phyloP scores from a whole-genome alignment of 306 rosid genomes.

The Cotoneaster glaucophyllus region DNA sequence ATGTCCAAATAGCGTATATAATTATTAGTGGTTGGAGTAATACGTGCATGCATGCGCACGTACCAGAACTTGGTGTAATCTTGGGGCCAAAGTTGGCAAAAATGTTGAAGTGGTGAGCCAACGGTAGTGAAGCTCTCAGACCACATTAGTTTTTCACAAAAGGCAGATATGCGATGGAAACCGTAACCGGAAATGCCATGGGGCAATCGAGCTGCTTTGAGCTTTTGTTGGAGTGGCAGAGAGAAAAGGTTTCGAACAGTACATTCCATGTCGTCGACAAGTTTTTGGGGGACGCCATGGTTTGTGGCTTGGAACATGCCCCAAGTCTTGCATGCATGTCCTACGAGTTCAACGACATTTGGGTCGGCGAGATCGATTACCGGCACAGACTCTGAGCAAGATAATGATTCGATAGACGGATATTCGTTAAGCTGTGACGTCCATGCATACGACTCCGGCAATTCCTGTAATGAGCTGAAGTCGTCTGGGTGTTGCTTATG shows the following conservation, averaged over 20 bases:
- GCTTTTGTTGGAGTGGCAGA: not conserved
- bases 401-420: not conserved
- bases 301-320: not conserved
- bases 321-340: not conserved
- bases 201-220: not conserved
- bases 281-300: not conserved
- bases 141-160: not conserved
- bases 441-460: not conserved
- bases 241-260: not conserved
- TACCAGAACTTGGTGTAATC: not conserved
- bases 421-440: not conserved
- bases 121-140: not conserved
- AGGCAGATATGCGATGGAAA: not conserved
- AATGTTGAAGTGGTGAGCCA: not conserved
- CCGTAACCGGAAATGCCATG: not conserved
- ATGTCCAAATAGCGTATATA: not conserved
- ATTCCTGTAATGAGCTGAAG: not conserved
- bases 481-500: not conserved
- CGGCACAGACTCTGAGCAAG: not conserved
- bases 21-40: not conserved
- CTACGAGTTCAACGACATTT: not conserved
- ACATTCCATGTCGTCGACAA: not conserved
- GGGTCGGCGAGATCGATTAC: not conserved
- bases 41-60: not conserved
- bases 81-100: not conserved